Evolutionary conservation across 768 basidiomycete genomes (phyloP), one percentile per base, ranked within the genome.

Genomic region (Amanita brunnescens): DNA sequence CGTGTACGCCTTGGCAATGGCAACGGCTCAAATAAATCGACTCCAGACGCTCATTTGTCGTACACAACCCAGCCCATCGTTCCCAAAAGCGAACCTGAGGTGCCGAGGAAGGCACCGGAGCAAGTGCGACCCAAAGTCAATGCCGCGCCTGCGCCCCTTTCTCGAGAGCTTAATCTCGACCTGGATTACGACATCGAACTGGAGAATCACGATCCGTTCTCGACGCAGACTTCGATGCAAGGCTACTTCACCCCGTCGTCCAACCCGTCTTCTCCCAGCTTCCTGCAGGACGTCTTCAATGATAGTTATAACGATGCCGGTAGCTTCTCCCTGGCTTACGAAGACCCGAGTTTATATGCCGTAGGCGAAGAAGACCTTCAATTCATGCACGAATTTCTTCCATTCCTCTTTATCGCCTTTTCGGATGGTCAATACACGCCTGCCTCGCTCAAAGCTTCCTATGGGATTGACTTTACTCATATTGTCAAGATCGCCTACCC

Each of bases 391-490:
- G 51, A 55, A 7, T 58, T 64, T 29, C 50, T 62, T 9, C 62
- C 61, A 0, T 58, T 60, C 35, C 49, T 59, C 30, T 61, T 57
- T 47, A 38, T 62, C n/a, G 58, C 54, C 43, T 60, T 61, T 18
- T 49, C 56, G 16, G 45, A 51, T 14, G 57, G 46, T 21, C 44
- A 26, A 13, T 53, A 54, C 37, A 54, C 55, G 16, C 57, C 60
- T 2, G 20, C 14, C 6, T 55, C 57, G 6, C 45, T 61, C 16
- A 47, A 58, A 13, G 51, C 57, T 2, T 30, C 52, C 14, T 52
- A 59, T 12, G 59, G 55, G 12, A 45, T 57, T 18, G 49, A 55
- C 16, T 64, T 62, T 50, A 64, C 62, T 0, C 64, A 65, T 29
- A 49, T 64, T 32, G 47, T 65, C 35, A 58, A 61, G 46, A 58